Base-by-base conservation (phyloP, 2,329 filamentous ascomycete species). In the Penicillium hordei region DNA sequence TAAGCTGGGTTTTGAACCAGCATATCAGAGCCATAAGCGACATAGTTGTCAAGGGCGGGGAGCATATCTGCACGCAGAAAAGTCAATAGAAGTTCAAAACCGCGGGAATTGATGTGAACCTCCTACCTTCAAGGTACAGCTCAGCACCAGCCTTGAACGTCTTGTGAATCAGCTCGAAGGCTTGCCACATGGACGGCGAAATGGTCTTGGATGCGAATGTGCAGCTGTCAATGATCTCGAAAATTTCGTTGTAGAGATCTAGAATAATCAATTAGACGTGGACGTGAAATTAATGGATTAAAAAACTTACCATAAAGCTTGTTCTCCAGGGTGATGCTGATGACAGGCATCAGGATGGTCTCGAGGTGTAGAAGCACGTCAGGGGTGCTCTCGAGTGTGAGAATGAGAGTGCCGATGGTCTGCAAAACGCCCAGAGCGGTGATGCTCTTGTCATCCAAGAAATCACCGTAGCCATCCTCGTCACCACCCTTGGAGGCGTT, bases 191-290 rank as follows among this genome's bases (percentile, higher is more conserved):
- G 42, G 91, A 96, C 10, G 89, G 86, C 1, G 94, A 97, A 66
- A 99, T 97, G 58, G 86, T 85, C 82, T 97, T 99, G 61, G 94
- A 93, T 12, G 94, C 91, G 74, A 97, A 99, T 8, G 94, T 99
- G 82, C 94, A 99, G 82, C 92, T 97, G 75, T 99, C 94, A 67
- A 99, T 96, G 68, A 99, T 99, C 78, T 99, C 94, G 67, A 99
- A 99, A 5, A 97, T 87, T 74, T 99, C 94, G 73, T 97, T 99
- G 76, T 97, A 99, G 23, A 99, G 80, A 75, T 99, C 50, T 52
- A 34, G 12, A 43, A 46, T 12, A 36, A 12, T 1, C 12, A 21
- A 13, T 52, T 36, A 52, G 50, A 46, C 12, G 12, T 8, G 31
- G 10, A 21, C 5, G 10, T n/a, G 89, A 89, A n/a, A 13, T n/a